Conservation (phyloP, 2,329 filamentous ascomycete species). For the Sarocladium kiliense region DNA sequence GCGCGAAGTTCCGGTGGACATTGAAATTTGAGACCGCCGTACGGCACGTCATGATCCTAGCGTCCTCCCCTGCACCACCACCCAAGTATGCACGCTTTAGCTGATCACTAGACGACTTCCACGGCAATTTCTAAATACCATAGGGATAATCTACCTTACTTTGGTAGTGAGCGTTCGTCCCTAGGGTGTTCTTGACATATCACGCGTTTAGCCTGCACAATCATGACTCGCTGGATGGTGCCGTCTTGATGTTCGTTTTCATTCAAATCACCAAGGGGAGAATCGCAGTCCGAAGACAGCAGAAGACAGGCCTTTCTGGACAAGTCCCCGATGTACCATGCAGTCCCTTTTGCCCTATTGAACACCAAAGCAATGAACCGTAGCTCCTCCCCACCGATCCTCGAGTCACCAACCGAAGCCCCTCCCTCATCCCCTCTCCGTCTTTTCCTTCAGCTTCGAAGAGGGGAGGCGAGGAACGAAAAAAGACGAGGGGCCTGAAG, state of each 20-base stretch:
- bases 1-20: neutral
- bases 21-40: slow-evolving; percentile 5
- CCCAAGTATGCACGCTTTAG: neutral
- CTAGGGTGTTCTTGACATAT: too few relatives aligned
- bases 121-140: too few relatives aligned
- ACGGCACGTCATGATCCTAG: slow-evolving; percentile 10
- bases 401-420: slow-evolving; percentile 5
- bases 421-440: neutral
- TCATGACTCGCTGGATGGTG: neutral
- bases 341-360: slow-evolving; percentile 43
- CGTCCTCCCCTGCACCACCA: neutral
- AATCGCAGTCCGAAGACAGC: slow-evolving; percentile 38
- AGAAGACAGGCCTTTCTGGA: slow-evolving; percentile 36
- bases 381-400: slow-evolving; percentile 13
- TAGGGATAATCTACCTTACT: too few relatives aligned
- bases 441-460: slow-evolving; percentile 13
- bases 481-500: neutral
- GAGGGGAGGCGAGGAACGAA: slow-evolving; percentile 8
- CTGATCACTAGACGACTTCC: too few relatives aligned
- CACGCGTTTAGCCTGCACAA: too few relatives aligned
- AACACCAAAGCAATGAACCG: slow-evolving; percentile 51
- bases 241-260: slow-evolving; percentile 33
- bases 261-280: slow-evolving; percentile 43
- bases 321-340: slow-evolving; percentile 37
- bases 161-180: too few relatives aligned